These are phyloP conservation scores for Entamoeba nuttalli DNA, from an alignment of 208 protist species.

Conservation along the genomic window DNA sequence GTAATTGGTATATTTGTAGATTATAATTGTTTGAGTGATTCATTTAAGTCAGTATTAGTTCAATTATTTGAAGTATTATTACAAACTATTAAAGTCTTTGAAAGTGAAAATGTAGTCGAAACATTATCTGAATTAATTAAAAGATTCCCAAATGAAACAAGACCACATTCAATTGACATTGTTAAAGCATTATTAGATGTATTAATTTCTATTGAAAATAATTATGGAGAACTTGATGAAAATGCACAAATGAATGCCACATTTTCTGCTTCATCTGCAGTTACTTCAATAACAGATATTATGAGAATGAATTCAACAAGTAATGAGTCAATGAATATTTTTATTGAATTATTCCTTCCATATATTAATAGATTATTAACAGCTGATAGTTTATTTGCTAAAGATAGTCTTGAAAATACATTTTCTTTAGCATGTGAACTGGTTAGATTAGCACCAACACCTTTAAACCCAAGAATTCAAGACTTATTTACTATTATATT, in stretches of 20 bases:
- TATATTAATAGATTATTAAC: not conserved
- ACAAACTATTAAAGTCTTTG: not conserved
- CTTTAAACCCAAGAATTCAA: not conserved
- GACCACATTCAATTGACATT: not conserved
- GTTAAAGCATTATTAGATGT: not conserved
- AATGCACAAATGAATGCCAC: not conserved
- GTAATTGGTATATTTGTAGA: not conserved
- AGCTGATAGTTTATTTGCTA: not conserved
- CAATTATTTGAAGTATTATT: not conserved
- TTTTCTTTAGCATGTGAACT: not conserved
- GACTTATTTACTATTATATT: not conserved
- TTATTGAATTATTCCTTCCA: not conserved
- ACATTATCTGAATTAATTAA: not conserved
- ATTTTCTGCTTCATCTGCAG: not conserved
- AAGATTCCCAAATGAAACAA: not conserved
- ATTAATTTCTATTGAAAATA: not conserved
- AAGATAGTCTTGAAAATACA: not conserved
- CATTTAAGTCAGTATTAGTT: not conserved
- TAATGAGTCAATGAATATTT: not conserved
- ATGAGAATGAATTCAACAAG: not conserved
- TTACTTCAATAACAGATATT: not conserved
- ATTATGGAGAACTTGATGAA: not conserved
- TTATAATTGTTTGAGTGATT: not conserved
- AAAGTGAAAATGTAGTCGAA: not conserved
- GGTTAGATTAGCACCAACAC: not conserved